Evolutionary conservation across 805 yeast species (phyloP).

Genomic region (Candida patagonica): DNA sequence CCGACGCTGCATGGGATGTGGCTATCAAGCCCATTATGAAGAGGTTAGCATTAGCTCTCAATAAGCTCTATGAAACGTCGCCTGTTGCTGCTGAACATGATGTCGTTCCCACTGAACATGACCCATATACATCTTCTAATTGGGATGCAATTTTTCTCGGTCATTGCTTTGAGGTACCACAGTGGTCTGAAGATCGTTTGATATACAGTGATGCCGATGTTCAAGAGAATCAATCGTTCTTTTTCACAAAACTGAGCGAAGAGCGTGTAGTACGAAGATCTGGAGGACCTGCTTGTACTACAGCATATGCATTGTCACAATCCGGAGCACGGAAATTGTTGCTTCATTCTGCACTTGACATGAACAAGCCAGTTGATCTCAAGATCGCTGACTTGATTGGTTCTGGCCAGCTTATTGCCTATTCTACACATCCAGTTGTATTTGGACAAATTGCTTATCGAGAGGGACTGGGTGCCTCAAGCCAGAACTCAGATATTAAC

Average conservation of each 20-base stretch:
- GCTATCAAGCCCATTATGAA: conserved; percentile 2
- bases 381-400: conserved; percentile 5
- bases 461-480: conserved; percentile 9
- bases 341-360: conserved; percentile 8
- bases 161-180: conserved; percentile 7
- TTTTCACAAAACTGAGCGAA: conserved; percentile 1
- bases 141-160: conserved; percentile 14
- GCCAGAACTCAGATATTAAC: conserved; percentile 7
- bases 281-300: conserved; percentile 10
- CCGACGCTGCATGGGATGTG: conserved; percentile 11
- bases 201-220: conserved; percentile 9
- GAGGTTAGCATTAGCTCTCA: conserved; percentile 1
- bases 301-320: conserved; percentile 12
- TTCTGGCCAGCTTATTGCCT: conserved; percentile 8
- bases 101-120: conserved; percentile 6
- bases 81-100: neutral
- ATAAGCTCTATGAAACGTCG: neutral
- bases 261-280: conserved; percentile 10
- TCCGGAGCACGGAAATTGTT: conserved; percentile 11
- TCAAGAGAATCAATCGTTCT: conserved; percentile 2
- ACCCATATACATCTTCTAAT: conserved; percentile 9
- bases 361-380: conserved; percentile 9
- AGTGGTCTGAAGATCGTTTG: conserved; percentile 1
- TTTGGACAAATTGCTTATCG: conserved; percentile 9
- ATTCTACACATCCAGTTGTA: conserved; percentile 8